A percentile compares a stretch with the other conserved stretches of the same genome.
phyloP scores from a whole-genome alignment of 148 eudicot genomes.

The Drosera capensis region DNA sequence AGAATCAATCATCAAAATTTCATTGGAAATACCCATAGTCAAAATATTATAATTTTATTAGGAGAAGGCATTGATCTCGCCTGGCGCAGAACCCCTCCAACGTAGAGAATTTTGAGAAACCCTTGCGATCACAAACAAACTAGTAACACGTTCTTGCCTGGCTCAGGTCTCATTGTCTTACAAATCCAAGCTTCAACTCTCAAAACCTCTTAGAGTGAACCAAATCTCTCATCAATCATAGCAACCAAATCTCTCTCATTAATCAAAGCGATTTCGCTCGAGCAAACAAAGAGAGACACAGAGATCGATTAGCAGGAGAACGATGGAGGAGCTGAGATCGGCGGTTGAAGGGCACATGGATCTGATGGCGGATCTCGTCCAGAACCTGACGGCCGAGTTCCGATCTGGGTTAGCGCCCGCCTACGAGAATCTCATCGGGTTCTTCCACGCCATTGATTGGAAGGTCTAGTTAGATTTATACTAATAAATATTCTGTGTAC shows the following conservation, averaged over 20 bases:
- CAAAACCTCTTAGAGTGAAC: too few relatives aligned
- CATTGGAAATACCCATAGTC: too few relatives aligned
- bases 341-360: constrained; percentile 66
- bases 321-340: constrained; percentile 65
- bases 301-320: background rate
- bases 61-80: too few relatives aligned
- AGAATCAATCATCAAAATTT: too few relatives aligned
- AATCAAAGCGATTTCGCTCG: background rate
- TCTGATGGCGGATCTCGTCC: constrained; percentile 70
- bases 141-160: too few relatives aligned
- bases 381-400: constrained; percentile 43
- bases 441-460: constrained; percentile 93
- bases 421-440: constrained; percentile 58
- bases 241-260: background rate
- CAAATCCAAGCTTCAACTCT: too few relatives aligned
- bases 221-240: too few relatives aligned
- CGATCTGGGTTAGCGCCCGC: constrained; percentile 70
- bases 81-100: too few relatives aligned
- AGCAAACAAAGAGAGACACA: constrained; percentile 1
- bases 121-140: too few relatives aligned
- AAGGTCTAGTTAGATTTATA: constrained; percentile 37
- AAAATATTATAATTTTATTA: too few relatives aligned
- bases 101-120: too few relatives aligned
- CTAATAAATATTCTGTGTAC: background rate
- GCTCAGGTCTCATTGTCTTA: too few relatives aligned